Base-by-base conservation (phyloP, 2,329 filamentous ascomycete genomes). In the Huntiella abstrusa region DNA sequence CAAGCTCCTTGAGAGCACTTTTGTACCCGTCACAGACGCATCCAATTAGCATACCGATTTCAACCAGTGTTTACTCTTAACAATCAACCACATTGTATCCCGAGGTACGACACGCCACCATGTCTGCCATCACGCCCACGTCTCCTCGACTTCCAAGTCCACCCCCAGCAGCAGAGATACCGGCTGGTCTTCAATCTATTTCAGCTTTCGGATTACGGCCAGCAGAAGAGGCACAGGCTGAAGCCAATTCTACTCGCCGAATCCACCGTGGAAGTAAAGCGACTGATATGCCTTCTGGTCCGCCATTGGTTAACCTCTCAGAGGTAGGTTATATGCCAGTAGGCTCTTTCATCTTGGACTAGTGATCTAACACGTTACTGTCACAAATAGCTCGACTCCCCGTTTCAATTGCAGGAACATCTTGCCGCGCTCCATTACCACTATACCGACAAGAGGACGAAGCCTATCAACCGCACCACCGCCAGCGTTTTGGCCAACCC, bases 401-500 rank as follows among this genome's bases (percentile, higher is more conserved):
- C 91, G 39, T 98, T 96, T 60, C 91, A 95, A 61, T 75, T 96
- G 13, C 92, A 95, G 62, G 91, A 98, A 64, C 88, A 98, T 58
- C 79, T 98, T 46, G 88, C 92, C 61, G 84, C 91, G 33, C 74
- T 95, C 12, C 84, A 96, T 65, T 78, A 87, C 61, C 70, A 81
- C 59, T 79, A 83, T 59, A 93, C 84, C 1, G 69, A 66, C 45
- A 68, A 71, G 52, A 74, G 74, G 53, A 79, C 77, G 33, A 65
- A 73, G 38, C 77, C 88, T 5, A 79, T 96, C 53, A 83, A 73
- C 48, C 80, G 81, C 56, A 70, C 78, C 32, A 80, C 83, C 37
- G 87, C 91, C 8, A 65, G 73, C 46, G 71, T 78, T 54, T 76
- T 98, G 35, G 80, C 86, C 34, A 77, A 78, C 39, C 81, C 87